These are phyloP conservation scores for Pisolithus marmoratus DNA, from an alignment of 768 basidiomycete genomes.

Conservation along the genomic window DNA sequence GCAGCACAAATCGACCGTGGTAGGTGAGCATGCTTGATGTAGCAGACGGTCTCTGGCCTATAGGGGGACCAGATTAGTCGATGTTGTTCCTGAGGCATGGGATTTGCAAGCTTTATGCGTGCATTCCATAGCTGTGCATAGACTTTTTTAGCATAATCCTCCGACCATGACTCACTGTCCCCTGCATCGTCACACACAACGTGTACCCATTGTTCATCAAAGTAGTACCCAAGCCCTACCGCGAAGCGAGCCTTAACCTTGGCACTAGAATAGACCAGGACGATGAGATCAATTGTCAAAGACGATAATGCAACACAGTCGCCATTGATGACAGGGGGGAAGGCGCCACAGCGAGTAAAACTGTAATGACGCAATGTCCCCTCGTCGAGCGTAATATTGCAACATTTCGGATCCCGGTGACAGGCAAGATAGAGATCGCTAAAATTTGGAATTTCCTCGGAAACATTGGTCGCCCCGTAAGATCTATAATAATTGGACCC, in stretches of 20 bases:
- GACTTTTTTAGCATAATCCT: not conserved
- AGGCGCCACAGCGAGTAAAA: no score
- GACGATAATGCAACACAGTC: not conserved
- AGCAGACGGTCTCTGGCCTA: not conserved
- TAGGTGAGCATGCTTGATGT: not conserved
- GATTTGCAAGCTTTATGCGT: not conserved
- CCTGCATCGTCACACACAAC: not conserved
- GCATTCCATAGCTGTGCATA: not conserved
- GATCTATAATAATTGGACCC: not conserved
- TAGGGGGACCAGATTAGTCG: no score
- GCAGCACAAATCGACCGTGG: not conserved
- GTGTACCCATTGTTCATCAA: not conserved
- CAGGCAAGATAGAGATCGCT: not conserved
- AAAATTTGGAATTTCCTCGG: not conserved
- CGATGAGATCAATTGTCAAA: not conserved
- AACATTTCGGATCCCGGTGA: not conserved
- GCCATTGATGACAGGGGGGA: not conserved
- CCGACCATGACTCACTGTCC: not conserved
- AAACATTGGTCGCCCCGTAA: not conserved
- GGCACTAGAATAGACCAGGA: not conserved
- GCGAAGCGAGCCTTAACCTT: not conserved
- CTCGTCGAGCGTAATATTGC: not conserved
- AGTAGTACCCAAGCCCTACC: not conserved
- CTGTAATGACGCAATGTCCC: no score
- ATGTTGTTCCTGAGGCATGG: not conserved